phyloP scores from a whole-genome alignment of 108 stramenopile species.

The Cylindrotheca fusiformis region DNA sequence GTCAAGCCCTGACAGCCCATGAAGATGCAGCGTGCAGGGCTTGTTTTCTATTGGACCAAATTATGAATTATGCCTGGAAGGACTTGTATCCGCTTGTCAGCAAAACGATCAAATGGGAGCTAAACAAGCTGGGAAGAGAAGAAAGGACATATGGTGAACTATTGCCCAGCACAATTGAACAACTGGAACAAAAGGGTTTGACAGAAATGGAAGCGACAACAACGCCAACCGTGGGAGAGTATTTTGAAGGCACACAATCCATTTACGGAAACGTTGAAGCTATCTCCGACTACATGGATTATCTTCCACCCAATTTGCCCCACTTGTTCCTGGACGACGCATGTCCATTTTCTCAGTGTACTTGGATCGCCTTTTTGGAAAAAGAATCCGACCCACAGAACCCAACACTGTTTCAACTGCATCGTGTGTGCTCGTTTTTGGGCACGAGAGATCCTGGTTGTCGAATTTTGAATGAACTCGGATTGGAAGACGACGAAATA shows the following conservation, averaged over 20 bases:
- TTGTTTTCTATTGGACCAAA: not conserved
- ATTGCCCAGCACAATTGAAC: not conserved
- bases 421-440: not conserved
- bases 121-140: not conserved
- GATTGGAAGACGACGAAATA: not conserved
- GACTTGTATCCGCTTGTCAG: not conserved
- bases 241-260: no score
- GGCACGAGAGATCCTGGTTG: not conserved
- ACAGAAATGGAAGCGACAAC: not conserved
- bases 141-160: not conserved
- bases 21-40: not conserved
- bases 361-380: slow-evolving; percentile 1
- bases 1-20: not conserved
- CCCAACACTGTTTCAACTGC: not conserved
- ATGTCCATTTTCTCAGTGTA: not conserved
- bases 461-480: not conserved
- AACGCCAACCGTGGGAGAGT: not conserved
- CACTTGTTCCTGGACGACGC: not conserved
- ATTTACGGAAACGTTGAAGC: not conserved
- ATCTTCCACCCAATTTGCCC: not conserved
- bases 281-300: not conserved
- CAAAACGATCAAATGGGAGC: not conserved
- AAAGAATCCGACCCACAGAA: not conserved
- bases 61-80: not conserved
- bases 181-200: not conserved